Evolutionary conservation across 805 yeast genomes (phyloP), one percentile per base, ranked within the genome.

Genomic region (Pachysolen tannophilus): DNA sequence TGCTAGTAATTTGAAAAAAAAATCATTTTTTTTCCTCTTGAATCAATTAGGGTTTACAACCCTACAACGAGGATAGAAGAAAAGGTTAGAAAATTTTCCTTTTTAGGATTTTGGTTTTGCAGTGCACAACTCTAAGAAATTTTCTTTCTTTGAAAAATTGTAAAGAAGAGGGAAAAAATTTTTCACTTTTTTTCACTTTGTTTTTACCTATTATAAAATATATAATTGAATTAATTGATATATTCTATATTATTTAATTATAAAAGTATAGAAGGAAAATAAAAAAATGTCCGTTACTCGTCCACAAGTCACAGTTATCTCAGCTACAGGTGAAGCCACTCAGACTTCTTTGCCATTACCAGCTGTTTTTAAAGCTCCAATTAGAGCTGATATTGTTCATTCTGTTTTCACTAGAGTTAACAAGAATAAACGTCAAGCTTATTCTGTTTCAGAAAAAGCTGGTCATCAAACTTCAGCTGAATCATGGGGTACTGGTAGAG

Each of bases 401-500:
- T 72, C 95, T 65, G 99, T 92, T 58, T 92, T 87, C 83, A 84
- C 88, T 67, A 82, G 88, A 66, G 86, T 92, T 59, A 88, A 88
- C 94, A 92, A 92, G 92, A 92, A 92, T 95, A 90, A 90, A 87
- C 87, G 99, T 75, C 99, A 92, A 77, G 97, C 99, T 71, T 92
- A 92, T 82, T 96, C 99, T 67, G 98, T 92, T 58, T 82, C 97
- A 58, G 87, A 80, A 67, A 84, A 87, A 75, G 98, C 98, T 63
- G 98, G 98, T 77, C 95, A 86, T 82, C 97, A 92, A 78, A 88
- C 97, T 72, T 90, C 97, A 49, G 98, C 98, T 68, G 97, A 87
- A 76, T 92, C 98, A 50, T 92, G 98, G 98, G 98, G 98, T 87
- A 92, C 98, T 60, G 98, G 98, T 80, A 88, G 98, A 79, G 98